These are phyloP conservation scores for Claviceps digitariae DNA, from an alignment of 2,329 filamentous ascomycete species.

Conservation along the genomic window DNA sequence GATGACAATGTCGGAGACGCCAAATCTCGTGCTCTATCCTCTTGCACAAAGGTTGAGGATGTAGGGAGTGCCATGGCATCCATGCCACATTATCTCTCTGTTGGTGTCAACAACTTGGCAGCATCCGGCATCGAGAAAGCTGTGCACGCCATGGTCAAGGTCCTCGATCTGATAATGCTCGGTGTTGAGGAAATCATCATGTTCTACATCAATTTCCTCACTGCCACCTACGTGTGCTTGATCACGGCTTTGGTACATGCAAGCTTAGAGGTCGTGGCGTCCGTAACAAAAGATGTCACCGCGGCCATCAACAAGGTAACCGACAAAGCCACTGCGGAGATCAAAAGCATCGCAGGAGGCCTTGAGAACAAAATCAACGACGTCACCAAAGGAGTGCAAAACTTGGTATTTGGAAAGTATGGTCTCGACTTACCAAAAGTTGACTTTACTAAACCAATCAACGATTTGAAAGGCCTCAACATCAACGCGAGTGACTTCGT, in stretches of 20 bases:
- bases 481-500: slow-evolving; percentile 55
- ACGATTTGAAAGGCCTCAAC: slow-evolving; percentile 54
- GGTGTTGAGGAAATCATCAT: slow-evolving; percentile 78
- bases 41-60: slow-evolving; percentile 84
- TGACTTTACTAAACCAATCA: slow-evolving; percentile 51
- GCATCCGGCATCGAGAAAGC: slow-evolving; percentile 68
- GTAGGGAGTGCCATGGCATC: slow-evolving; percentile 93
- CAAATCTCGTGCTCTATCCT: slow-evolving; percentile 67
- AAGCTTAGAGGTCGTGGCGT: slow-evolving; percentile 53
- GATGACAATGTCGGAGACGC: slow-evolving; percentile 63
- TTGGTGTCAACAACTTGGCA: slow-evolving; percentile 76
- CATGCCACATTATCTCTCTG: slow-evolving; percentile 90
- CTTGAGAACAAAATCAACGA: slow-evolving; percentile 34
- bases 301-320: slow-evolving; percentile 36
- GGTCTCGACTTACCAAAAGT: slow-evolving; percentile 34
- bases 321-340: slow-evolving; percentile 39
- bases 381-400: slow-evolving; percentile 30
- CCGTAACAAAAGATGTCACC: slow-evolving; percentile 39
- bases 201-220: slow-evolving; percentile 86
- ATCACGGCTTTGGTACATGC: slow-evolving; percentile 73
- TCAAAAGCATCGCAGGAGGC: slow-evolving; percentile 43
- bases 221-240: slow-evolving; percentile 79
- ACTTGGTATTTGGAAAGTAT: slow-evolving; percentile 36
- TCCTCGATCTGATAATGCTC: slow-evolving; percentile 66
- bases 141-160: slow-evolving; percentile 64